A percentile compares a stretch with the other conserved stretches of the same genome.
phyloP scores from a whole-genome alignment of 164 flowering plant genomes.

The Kalanchoe fedtschenkoi region DNA sequence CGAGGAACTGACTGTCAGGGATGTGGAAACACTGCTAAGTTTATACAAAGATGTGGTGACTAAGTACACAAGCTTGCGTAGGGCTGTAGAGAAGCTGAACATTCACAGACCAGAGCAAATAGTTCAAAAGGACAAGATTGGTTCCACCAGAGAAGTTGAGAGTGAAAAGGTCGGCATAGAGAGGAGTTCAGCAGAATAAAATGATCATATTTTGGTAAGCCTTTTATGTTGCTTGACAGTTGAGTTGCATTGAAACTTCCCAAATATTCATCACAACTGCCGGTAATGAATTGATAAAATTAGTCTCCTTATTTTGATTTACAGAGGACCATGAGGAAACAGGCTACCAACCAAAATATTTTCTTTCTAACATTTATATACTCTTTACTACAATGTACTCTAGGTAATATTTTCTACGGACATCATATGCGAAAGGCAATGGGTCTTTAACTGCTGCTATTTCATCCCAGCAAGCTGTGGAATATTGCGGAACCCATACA shows the following conservation, averaged over 20 bases:
- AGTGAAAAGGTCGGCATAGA: background rate
- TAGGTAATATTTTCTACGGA: background rate
- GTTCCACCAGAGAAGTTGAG: background rate
- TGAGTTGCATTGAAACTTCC: background rate
- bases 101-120: slow-evolving; percentile 2
- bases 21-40: slow-evolving; percentile 28
- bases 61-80: slow-evolving; percentile 23
- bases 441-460: background rate
- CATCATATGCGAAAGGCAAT: background rate
- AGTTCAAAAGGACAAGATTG: background rate
- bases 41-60: slow-evolving; percentile 41
- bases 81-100: slow-evolving; percentile 11
- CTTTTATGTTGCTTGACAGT: background rate
- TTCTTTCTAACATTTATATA: background rate
- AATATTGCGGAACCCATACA: background rate
- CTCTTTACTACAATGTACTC: background rate
- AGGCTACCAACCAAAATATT: no score
- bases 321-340: no score
- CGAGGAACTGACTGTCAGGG: slow-evolving; percentile 28
- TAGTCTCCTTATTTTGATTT: background rate
- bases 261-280: no score
- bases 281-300: background rate
- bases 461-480: background rate
- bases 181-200: background rate
- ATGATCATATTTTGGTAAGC: background rate